Evolutionary conservation across 345 rosid species (phyloP).

Genomic region (Eucalyptus regnans): DNA sequence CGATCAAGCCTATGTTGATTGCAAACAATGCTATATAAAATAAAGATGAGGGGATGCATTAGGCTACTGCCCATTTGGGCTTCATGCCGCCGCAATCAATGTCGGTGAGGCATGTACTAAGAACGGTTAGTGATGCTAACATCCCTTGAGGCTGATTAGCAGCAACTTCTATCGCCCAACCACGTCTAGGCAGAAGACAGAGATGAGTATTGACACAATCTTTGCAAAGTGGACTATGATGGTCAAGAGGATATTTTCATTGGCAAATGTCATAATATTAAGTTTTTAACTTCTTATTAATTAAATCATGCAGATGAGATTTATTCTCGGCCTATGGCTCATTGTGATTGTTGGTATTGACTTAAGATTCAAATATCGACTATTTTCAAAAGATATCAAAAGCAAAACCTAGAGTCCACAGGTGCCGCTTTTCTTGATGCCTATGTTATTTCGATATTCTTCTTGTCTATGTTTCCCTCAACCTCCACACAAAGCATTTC

Average conservation of each 20-base stretch:
- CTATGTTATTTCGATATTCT: too few species aligned
- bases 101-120: not conserved
- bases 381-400: too few species aligned
- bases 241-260: too few species aligned
- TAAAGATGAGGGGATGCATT: not conserved
- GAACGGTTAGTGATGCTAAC: rapidly evolving
- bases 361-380: not conserved
- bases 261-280: not conserved
- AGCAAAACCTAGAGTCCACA: too few species aligned
- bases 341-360: too few species aligned
- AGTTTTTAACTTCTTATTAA: too few species aligned
- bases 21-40: too few species aligned
- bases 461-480: too few species aligned
- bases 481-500: too few species aligned
- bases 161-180: rapidly evolving
- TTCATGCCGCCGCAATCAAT: rapidly evolving
- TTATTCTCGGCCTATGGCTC: not conserved
- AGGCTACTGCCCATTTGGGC: not conserved
- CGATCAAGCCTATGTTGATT: too few species aligned
- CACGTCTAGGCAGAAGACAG: rapidly evolving
- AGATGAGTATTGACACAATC: not conserved
- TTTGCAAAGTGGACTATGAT: too few species aligned
- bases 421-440: rapidly evolving
- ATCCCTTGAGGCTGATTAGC: not conserved
- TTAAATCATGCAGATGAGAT: not conserved